Percentiles rank a stretch among this genome's conserved stretches.
Conservation (phyloP, 306 rosid species). For the Gastrolobium bilobum region DNA sequence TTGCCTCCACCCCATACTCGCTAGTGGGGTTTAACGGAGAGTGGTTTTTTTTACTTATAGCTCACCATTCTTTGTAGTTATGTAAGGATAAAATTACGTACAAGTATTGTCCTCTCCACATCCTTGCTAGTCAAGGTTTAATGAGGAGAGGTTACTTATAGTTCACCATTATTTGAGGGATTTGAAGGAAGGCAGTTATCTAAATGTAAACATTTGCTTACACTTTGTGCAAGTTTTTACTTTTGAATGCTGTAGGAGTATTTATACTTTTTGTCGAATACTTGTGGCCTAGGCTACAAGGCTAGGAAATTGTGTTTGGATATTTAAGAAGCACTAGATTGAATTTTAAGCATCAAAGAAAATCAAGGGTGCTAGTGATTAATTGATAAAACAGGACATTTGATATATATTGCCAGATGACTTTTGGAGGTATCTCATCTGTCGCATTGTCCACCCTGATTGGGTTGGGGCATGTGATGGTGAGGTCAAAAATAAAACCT, state of each 20-base stretch:
- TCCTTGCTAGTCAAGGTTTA: too few relatives aligned
- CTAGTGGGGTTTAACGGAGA: too few relatives aligned
- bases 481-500: constrained; percentile 4
- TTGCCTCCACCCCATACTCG: too few relatives aligned
- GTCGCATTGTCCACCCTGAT: not conserved
- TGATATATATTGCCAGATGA: not conserved
- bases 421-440: not conserved
- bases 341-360: not conserved
- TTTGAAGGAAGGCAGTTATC: not conserved
- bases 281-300: constrained; percentile 11
- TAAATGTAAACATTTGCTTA: not conserved
- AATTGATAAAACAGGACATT: not conserved
- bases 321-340: constrained; percentile 2
- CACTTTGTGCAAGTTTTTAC: not conserved
- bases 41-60: too few relatives aligned
- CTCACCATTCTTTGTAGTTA: too few relatives aligned
- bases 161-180: not conserved
- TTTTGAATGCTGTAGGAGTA: not conserved
- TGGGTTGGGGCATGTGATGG: constrained; percentile 1
- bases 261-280: not conserved
- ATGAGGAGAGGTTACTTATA: not conserved
- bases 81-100: too few relatives aligned
- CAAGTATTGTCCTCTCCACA: too few relatives aligned
- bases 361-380: not conserved
- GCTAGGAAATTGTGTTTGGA: not conserved